Percentiles rank a stretch among this genome's conserved stretches.
These are phyloP conservation scores for Phytophthora kernoviae DNA, from an alignment of 352 stramenopile genomes.

Conservation along the genomic window DNA sequence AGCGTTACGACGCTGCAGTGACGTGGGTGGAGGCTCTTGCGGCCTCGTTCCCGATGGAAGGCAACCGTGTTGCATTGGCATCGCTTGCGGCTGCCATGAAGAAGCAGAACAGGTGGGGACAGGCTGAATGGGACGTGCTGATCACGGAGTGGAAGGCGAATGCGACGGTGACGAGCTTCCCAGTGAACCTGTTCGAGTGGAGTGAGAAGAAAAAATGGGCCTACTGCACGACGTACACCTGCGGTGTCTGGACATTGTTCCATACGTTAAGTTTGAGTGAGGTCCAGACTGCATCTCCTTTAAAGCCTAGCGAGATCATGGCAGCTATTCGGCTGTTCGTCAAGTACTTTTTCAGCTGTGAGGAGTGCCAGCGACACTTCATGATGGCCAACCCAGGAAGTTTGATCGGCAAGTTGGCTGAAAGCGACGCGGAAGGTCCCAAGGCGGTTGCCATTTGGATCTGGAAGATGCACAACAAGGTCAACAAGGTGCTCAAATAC, in stretches of 20 bases:
- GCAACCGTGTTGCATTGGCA: constrained; percentile 56
- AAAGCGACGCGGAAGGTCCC: constrained; percentile 44
- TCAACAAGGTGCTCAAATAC: constrained; percentile 83
- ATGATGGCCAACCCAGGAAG: constrained; percentile 64
- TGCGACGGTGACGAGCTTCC: constrained; percentile 53
- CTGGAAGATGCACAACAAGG: constrained; percentile 85
- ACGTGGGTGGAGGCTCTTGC: constrained; percentile 66
- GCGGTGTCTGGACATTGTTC: constrained; percentile 81
- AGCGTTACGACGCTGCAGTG: constrained; percentile 62
- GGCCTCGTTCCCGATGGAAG: constrained; percentile 62
- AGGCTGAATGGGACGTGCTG: constrained; percentile 52
- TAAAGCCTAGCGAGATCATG: constrained; percentile 65
- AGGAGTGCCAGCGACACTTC: constrained; percentile 77
- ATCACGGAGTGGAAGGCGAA: constrained; percentile 67
- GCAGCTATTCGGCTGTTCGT: constrained; percentile 70
- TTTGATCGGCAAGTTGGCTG: constrained; percentile 49
- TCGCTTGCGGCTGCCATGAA: constrained; percentile 41
- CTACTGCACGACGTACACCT: constrained; percentile 78
- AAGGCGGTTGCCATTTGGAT: constrained; percentile 69
- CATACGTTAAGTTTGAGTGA: constrained; percentile 64
- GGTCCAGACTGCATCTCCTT: constrained; percentile 27
- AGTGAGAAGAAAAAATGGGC: constrained; percentile 58
- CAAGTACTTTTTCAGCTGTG: constrained; percentile 82
- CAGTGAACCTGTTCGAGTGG: constrained; percentile 54
- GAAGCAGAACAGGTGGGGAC: constrained; percentile 46